Percentiles rank a stretch among this genome's conserved stretches.
Conservation (phyloP, 129 eudicot species). For the Mikania micrantha region DNA sequence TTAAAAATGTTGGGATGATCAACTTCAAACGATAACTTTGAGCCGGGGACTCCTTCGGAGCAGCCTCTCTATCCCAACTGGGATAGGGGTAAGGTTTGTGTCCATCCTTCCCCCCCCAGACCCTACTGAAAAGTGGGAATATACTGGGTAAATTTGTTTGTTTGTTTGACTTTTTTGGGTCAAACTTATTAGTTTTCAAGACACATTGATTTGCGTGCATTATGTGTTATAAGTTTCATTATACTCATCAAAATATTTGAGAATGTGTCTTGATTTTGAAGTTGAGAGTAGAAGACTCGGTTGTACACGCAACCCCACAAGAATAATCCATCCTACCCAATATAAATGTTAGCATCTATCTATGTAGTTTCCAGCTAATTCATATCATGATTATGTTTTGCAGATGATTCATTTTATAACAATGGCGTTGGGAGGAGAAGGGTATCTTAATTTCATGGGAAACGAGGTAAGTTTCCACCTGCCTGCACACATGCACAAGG, state of each 20-base stretch:
- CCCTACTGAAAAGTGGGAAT: no score
- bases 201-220: background rate
- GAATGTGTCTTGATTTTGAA: background rate
- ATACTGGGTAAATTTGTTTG: no score
- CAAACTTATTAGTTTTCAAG: conserved; percentile 2
- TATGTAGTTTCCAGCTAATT: background rate
- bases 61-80: no score
- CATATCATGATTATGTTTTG: conserved; percentile 1
- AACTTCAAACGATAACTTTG: no score
- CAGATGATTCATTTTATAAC: conserved; percentile 98
- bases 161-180: conserved; percentile 4
- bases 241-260: background rate
- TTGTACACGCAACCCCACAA: conserved; percentile 4
- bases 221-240: background rate
- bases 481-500: no score
- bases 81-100: no score
- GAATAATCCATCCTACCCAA: background rate
- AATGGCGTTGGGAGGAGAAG: conserved; percentile 99
- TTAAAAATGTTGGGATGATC: no score
- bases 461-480: conserved; percentile 70
- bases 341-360: background rate
- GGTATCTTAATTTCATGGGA: conserved; percentile 99
- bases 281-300: background rate
- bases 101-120: no score
- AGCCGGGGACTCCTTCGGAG: no score